Base-by-base conservation (phyloP, 2,329 filamentous ascomycete species). In the Pestalotiopsis sp. region DNA sequence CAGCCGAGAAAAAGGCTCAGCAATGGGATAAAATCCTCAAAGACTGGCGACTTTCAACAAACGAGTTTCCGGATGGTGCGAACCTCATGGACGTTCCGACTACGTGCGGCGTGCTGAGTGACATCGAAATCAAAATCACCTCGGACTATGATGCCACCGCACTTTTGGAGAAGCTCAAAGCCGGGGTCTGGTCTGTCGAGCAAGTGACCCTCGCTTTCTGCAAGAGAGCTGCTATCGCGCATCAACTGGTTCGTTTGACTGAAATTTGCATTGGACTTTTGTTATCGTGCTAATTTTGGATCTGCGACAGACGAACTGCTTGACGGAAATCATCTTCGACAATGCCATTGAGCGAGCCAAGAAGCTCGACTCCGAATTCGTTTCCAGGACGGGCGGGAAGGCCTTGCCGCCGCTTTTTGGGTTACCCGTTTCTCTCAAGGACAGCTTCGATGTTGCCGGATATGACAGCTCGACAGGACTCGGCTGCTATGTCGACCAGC, bases 321-420 rank as follows among this genome's bases (percentile, higher is more conserved):
- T 81, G 27, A 81, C 78, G 1, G 83, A 85, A 67, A 80, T 86
- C 2, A 80, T 85, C 68, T 86, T 86, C 72, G 74, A 81, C 4
- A 74, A 78, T 36, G 85, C 84, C 2, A 73, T 86, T 7, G 57
- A 71, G 2, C 76, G 78, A 11, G 57, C 57, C 0, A 75, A 76
- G 49, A 66, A 75, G 3, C 75, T 87, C 3, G 86, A 87, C 74
- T 71, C 76, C 2, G 73, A 84, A 70, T 75, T 81, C 11, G 67
- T 73, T 3, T 4, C 31, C 68, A 71, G 25, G 78, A 79, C 17
- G 2, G 17, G 20, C n/a, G 14, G 4, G 3, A 52, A 71, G 80
- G 78, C 67, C 79, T 88, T 13, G 76, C 88, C 13, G 9, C 88
- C 89, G 3, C 80, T 92, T 4, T 90, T 92, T 77, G 90, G 90